Evolutionary conservation across 441 rosid species (phyloP).

Genomic region (Melastoma candidum): DNA sequence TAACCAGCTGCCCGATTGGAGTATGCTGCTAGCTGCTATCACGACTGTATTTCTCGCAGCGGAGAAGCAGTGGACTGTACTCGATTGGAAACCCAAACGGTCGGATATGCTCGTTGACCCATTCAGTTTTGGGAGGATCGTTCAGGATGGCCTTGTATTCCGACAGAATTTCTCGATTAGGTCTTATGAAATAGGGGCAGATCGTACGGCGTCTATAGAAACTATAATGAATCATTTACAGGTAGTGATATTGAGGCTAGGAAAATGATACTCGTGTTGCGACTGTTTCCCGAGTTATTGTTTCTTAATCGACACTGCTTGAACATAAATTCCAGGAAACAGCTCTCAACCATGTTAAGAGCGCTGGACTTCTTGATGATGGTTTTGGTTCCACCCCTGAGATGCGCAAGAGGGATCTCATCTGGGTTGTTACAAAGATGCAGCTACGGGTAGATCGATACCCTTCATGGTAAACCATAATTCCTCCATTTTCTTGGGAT

Average conservation of each 20-base stretch:
- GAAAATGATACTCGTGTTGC: neutral
- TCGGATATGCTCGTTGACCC: too few relatives aligned
- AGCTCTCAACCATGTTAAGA: constrained; percentile 44
- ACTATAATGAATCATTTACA: constrained; percentile 51
- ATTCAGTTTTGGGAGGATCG: too few relatives aligned
- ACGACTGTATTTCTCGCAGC: too few relatives aligned
- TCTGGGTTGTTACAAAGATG: constrained; percentile 52
- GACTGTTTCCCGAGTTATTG: neutral
- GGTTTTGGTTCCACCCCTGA: constrained; percentile 47
- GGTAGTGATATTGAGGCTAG: constrained; percentile 18
- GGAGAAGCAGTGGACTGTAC: too few relatives aligned
- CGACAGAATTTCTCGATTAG: constrained; percentile 40
- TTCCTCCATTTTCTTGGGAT: neutral
- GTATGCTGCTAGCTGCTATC: too few relatives aligned
- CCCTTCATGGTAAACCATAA: constrained; percentile 28
- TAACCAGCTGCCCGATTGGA: too few relatives aligned
- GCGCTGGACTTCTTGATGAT: constrained; percentile 41
- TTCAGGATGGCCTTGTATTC: constrained; percentile 25
- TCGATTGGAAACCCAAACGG: too few relatives aligned
- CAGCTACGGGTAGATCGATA: constrained; percentile 44
- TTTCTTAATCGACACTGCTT: neutral
- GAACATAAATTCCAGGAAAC: constrained; percentile 26
- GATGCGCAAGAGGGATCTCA: constrained; percentile 40
- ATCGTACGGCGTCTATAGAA: constrained; percentile 55
- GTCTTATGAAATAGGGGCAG: constrained; percentile 46